A percentile compares a stretch with the other conserved stretches of the same genome.
These are phyloP conservation scores for Phlegmacium glaucopus DNA, from an alignment of 768 basidiomycete genomes.

Conservation along the genomic window DNA sequence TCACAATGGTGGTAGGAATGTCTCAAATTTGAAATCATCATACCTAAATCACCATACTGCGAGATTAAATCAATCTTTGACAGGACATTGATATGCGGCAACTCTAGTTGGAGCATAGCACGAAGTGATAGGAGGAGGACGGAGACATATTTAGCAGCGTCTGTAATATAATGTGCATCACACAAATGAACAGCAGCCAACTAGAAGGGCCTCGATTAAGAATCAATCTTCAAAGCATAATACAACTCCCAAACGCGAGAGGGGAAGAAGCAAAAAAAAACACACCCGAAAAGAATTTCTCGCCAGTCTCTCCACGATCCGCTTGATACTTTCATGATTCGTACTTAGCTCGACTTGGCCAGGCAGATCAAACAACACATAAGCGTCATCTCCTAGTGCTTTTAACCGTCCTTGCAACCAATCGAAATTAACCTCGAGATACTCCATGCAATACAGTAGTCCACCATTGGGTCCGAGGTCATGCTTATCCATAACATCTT, in stretches of 20 bases:
- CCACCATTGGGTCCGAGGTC: constrained; percentile 93
- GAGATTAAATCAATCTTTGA: constrained; percentile 93
- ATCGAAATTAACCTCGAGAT: constrained; percentile 92
- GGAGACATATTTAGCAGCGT: constrained; percentile 92
- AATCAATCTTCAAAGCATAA: too few relatives aligned
- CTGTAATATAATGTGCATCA: constrained; percentile 96
- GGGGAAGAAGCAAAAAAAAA: constrained; percentile 6
- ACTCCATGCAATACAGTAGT: constrained; percentile 96
- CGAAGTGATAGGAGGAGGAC: constrained; percentile 88
- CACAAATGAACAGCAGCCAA: constrained; percentile 93
- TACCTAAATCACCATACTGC: constrained; percentile 90
- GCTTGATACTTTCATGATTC: constrained; percentile 87
- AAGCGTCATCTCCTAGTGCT: constrained; percentile 69
- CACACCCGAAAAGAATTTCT: constrained; percentile 86
- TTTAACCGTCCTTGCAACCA: constrained; percentile 71
- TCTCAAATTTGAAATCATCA: constrained; percentile 13
- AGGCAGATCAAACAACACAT: constrained; percentile 92
- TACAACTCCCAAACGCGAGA: too few relatives aligned
- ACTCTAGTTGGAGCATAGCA: constrained; percentile 96
- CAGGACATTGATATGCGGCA: constrained; percentile 97
- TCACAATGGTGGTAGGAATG: constrained; percentile 4
- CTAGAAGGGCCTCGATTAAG: constrained; percentile 34
- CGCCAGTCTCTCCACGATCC: constrained; percentile 59
- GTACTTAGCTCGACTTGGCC: constrained; percentile 98
- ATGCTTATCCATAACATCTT: constrained; percentile 82